Conservation (phyloP, 75 land plant species). For the Chamaecyparis obtusa region DNA sequence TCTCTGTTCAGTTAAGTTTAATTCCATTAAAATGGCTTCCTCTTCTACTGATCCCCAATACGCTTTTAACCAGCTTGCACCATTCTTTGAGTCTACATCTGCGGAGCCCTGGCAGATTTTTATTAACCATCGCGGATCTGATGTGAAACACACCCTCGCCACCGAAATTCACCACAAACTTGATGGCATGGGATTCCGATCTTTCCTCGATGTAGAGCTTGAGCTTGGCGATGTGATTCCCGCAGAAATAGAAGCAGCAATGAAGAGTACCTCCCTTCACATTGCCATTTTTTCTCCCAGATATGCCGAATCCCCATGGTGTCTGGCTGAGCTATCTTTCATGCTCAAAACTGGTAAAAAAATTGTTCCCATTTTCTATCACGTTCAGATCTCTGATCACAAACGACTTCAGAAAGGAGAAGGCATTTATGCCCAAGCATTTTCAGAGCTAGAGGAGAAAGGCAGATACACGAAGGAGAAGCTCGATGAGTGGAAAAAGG, state of each 20-base stretch:
- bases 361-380: background rate
- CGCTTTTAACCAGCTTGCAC: too few relatives aligned
- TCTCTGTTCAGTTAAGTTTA: too few relatives aligned
- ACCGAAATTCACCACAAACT: background rate
- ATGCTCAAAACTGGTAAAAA: background rate
- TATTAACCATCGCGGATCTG: background rate
- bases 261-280: too few relatives aligned
- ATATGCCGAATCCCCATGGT: background rate
- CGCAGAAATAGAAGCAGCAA: background rate
- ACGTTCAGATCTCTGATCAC: background rate
- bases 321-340: background rate
- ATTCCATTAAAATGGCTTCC: too few relatives aligned
- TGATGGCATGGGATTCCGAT: background rate
- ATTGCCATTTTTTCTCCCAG: too few relatives aligned
- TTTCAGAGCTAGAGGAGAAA: background rate
- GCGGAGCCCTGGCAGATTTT: background rate
- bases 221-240: background rate
- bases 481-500: background rate
- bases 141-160: background rate
- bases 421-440: background rate
- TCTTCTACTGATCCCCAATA: too few relatives aligned
- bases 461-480: background rate
- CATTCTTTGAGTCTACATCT: too few relatives aligned
- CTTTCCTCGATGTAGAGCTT: background rate
- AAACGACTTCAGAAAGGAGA: too few relatives aligned